Conservation (phyloP, 2,329 filamentous ascomycete species). For the Apiospora marii region DNA sequence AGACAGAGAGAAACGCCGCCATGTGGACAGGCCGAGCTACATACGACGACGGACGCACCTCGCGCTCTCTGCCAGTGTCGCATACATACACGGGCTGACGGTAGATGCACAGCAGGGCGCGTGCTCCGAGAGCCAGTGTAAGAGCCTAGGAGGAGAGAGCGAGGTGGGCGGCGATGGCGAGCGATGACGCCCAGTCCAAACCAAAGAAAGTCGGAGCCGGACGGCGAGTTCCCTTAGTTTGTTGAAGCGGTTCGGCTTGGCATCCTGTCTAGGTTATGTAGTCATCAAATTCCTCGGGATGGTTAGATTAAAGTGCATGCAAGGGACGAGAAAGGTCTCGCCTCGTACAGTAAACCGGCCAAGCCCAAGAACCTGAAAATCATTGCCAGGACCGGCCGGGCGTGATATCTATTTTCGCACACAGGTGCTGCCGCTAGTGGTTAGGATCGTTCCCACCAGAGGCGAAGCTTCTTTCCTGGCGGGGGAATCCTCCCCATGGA, state of each 20-base stretch:
- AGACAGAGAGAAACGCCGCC: background rate
- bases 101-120: background rate
- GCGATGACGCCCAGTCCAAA: background rate
- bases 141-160: background rate
- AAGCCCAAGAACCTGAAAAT: background rate
- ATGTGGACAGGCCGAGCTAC: no score
- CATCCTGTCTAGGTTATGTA: background rate
- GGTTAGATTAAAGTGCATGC: background rate
- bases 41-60: background rate
- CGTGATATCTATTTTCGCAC: constrained; percentile 1
- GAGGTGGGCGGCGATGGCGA: background rate
- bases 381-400: background rate
- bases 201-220: background rate
- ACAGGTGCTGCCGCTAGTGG: background rate
- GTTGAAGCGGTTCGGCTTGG: background rate
- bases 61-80: background rate
- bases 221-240: background rate
- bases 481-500: background rate
- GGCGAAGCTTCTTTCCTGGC: constrained; percentile 16
- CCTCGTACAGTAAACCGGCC: background rate
- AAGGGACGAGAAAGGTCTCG: background rate
- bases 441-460: background rate
- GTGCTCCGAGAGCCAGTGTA: background rate
- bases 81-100: background rate
- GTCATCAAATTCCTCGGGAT: background rate